Evolutionary conservation across 2,329 filamentous ascomycete genomes (phyloP).

Genomic region (Raffaelea albimanens): DNA sequence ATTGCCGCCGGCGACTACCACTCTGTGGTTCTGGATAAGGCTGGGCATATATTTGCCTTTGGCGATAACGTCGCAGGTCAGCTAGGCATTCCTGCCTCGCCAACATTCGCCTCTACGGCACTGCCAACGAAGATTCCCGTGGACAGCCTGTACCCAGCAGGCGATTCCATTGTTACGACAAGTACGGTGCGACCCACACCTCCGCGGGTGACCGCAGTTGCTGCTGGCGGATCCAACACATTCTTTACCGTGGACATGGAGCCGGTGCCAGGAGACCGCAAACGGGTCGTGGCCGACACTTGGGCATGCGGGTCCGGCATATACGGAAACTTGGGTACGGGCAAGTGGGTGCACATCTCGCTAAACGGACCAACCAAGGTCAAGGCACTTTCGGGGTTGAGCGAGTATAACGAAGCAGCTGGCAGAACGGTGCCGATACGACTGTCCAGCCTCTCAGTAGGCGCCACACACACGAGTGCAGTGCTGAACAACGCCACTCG

Average conservation of each 20-base stretch:
- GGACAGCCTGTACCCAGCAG: constrained; percentile 54
- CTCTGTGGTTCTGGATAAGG: constrained; percentile 66
- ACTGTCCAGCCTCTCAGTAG: constrained; percentile 62
- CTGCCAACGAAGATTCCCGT: constrained; percentile 62
- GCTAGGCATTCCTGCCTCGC: constrained; percentile 66
- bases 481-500: constrained; percentile 74
- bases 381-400: constrained; percentile 71
- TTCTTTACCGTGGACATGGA: constrained; percentile 80
- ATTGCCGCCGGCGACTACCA: constrained; percentile 84
- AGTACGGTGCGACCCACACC: not conserved
- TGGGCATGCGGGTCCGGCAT: constrained; percentile 87
- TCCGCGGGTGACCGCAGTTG: constrained; percentile 64
- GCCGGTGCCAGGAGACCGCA: constrained; percentile 39
- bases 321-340: constrained; percentile 72
- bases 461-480: constrained; percentile 71
- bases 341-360: constrained; percentile 83
- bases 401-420: constrained; percentile 72
- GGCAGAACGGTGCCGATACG: constrained; percentile 68
- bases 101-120: constrained; percentile 54
- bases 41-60: constrained; percentile 74
- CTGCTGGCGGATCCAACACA: constrained; percentile 77
- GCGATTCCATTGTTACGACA: not conserved
- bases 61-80: constrained; percentile 91
- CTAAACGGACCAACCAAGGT: constrained; percentile 64
- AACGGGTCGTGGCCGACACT: constrained; percentile 56